phyloP scores from a whole-genome alignment of 805 yeast genomes.

The Schwanniomyces vanrijiae region DNA sequence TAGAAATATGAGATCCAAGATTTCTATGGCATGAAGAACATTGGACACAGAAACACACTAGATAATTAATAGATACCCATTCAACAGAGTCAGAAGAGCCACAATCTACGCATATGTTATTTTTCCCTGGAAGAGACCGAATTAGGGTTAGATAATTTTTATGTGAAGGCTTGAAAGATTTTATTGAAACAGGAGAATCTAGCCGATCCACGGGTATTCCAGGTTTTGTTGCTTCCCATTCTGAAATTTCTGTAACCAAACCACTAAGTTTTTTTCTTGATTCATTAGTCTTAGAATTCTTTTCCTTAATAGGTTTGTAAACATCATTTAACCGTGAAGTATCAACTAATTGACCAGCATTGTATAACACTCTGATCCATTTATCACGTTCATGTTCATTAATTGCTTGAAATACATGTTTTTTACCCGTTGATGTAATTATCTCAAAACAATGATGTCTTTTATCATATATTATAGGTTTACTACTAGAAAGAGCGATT shows the following conservation, averaged over 20 bases:
- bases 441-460: constrained; percentile 70
- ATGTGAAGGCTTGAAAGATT: constrained; percentile 20
- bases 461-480: constrained; percentile 45
- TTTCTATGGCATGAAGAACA: constrained; percentile 90
- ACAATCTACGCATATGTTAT: constrained; percentile 84
- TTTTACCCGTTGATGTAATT: constrained; percentile 62
- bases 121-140: constrained; percentile 40
- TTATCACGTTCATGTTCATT: constrained; percentile 62
- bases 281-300: neutral
- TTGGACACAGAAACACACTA: constrained; percentile 74
- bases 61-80: constrained; percentile 80
- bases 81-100: constrained; percentile 64
- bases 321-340: constrained; percentile 15
- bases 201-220: constrained; percentile 10
- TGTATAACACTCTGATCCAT: constrained; percentile 67
- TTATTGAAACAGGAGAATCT: constrained; percentile 34
- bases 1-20: constrained; percentile 78
- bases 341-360: constrained; percentile 51
- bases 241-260: constrained; percentile 10
- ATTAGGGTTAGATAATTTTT: constrained; percentile 38
- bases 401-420: constrained; percentile 74
- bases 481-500: constrained; percentile 65
- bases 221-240: constrained; percentile 14
- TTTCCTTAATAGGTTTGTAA: constrained; percentile 8
- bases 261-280: constrained; percentile 7